These are phyloP conservation scores for Penicillium longicatenatum DNA, from an alignment of 495 filamentous ascomycete genomes.

Conservation along the genomic window DNA sequence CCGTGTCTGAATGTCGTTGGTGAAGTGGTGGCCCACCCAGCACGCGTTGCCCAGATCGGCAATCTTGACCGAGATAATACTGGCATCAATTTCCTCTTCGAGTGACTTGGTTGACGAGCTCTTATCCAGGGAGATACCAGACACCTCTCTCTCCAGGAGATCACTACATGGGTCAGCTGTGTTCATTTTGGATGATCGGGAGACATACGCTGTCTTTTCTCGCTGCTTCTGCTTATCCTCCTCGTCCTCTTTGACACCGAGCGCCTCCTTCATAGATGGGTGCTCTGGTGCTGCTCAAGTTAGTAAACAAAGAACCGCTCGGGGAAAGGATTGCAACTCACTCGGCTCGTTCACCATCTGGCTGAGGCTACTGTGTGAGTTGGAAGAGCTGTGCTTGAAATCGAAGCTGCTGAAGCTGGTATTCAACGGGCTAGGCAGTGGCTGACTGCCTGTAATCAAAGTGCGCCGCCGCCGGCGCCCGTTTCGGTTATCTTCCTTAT, in stretches of 20 bases:
- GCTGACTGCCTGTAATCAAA: conserved; percentile 95
- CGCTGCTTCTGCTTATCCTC: conserved; percentile 79
- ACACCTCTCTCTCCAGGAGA: conserved; percentile 86
- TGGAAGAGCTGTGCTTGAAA: conserved; percentile 67
- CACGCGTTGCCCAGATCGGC: conserved; percentile 98
- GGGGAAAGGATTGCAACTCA: conserved; percentile 42
- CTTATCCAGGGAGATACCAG: conserved; percentile 92
- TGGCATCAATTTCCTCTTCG: conserved; percentile 54
- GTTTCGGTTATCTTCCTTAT: conserved; percentile 91
- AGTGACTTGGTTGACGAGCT: conserved; percentile 40
- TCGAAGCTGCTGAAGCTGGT: conserved; percentile 82
- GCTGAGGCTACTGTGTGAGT: conserved; percentile 79
- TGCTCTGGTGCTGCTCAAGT: conserved; percentile 20
- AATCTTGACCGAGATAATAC: conserved; percentile 98
- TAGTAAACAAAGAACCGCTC: not conserved
- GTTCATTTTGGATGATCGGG: not conserved
- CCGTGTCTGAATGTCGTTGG: conserved; percentile 97
- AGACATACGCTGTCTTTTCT: conserved; percentile 90
- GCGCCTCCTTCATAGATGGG: conserved; percentile 60
- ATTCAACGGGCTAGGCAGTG: conserved; percentile 91
- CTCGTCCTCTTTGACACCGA: conserved; percentile 59
- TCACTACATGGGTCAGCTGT: conserved; percentile 57
- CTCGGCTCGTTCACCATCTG: conserved; percentile 77
- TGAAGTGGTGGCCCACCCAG: conserved; percentile 99
- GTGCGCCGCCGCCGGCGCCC: conserved; percentile 90